Evolutionary conservation across 768 basidiomycete species (phyloP).

Genomic region (Rhodotorula paludigena): DNA sequence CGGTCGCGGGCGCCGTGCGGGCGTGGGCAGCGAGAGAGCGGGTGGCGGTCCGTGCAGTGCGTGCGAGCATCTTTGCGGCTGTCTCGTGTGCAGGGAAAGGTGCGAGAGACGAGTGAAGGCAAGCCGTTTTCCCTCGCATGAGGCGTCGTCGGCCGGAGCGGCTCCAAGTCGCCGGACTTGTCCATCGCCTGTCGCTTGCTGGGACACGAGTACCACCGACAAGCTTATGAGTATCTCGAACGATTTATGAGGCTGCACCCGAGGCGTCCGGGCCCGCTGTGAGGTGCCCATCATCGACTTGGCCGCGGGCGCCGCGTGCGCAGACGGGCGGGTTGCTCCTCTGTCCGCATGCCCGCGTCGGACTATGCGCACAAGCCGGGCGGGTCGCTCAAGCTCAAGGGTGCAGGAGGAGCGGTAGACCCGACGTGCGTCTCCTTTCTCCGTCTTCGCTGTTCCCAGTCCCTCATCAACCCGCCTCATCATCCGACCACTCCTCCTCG

Average conservation of each 20-base stretch:
- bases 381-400: conserved; percentile 84
- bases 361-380: conserved; percentile 68
- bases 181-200: too few relatives aligned
- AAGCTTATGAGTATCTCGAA: too few relatives aligned
- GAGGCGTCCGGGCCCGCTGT: too few relatives aligned
- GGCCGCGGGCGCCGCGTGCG: neutral
- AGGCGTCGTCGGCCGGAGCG: too few relatives aligned
- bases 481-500: too few relatives aligned
- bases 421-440: conserved; percentile 13
- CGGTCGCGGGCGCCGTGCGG: neutral
- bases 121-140: too few relatives aligned
- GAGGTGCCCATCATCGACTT: neutral
- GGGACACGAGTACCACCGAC: too few relatives aligned
- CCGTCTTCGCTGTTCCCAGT: too few relatives aligned
- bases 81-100: neutral
- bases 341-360: conserved; percentile 49
- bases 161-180: too few relatives aligned
- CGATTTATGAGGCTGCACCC: too few relatives aligned
- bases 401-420: conserved; percentile 52
- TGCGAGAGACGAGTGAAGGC: neutral
- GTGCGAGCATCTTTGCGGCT: neutral
- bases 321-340: neutral
- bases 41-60: neutral
- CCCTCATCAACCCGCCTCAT: too few relatives aligned
- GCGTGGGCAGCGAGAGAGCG: neutral